Evolutionary conservation across 208 protist species (phyloP), one percentile per base, ranked within the genome.

Genomic region (Kentomonas sorsogonicus): DNA sequence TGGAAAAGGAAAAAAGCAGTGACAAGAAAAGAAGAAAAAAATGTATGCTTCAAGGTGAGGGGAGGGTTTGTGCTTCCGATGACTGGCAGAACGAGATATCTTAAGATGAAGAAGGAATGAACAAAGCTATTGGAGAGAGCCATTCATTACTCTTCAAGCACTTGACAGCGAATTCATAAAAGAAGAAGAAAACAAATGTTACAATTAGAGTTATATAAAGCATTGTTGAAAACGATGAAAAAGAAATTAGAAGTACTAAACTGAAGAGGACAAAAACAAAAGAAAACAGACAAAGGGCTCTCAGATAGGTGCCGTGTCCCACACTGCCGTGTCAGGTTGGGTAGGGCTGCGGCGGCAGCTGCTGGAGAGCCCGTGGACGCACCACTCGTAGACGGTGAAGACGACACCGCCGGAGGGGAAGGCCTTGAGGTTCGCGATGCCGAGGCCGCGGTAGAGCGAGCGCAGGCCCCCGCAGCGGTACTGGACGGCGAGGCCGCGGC

Each of bases 401-500:
- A 81, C 69, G 25, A 77, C 63, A 1, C 55, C 74, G 56, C 76
- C 72, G 7, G 80, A 82, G 23, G 82, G 51, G 55, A 87, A 87
- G 2, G 85, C 72, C 16, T 81, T 78, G 11, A 74, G 51, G 20
- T 70, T 66, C 16, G 86, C 87, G 6, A 86, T 38, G 25, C 66
- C 52, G 77, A 77, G 89, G 2, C 86, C 82, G 18, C 73, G 69
- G 63, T 88, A 93, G 13, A 93, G 66, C 33, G 69, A 66, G 26
- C 64, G 54, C 20, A 83, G 22, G 29, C 81, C 85, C 1, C 72
- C 79, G n/a, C 60, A 55, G 7, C 39, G 44, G 54, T 88, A 91
- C 27, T 69, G 27, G 29, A 36, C 41, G 3, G 57, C 52, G 1
- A 87, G 53, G 1, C 63, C 70, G 11, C 53, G 53, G 7, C 41